phyloP scores from a whole-genome alignment of 805 yeast species.

The Teunomyces lycoperdinae region DNA sequence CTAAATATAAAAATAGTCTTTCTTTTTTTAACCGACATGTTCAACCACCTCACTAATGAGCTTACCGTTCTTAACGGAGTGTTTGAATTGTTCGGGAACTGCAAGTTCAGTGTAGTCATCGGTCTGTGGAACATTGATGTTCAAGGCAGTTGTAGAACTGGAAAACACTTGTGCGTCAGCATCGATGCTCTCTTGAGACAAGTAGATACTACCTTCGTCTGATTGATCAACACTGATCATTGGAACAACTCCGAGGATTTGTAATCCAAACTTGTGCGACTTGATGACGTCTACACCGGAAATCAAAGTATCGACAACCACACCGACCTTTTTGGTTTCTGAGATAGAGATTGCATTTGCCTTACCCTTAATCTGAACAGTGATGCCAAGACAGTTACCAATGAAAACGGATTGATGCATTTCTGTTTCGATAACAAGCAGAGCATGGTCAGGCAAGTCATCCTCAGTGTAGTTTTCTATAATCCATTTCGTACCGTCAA shows the following conservation, averaged over 20 bases:
- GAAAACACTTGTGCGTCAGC: slow-evolving; percentile 70
- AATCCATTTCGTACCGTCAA: slow-evolving; percentile 83
- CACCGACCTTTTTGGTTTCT: slow-evolving; percentile 66
- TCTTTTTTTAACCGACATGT: slow-evolving; percentile 58
- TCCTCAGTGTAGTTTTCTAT: slow-evolving; percentile 70
- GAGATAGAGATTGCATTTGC: slow-evolving; percentile 83
- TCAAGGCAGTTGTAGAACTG: slow-evolving; percentile 79
- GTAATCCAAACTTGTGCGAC: slow-evolving; percentile 76
- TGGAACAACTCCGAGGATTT: slow-evolving; percentile 78
- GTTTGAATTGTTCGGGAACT: slow-evolving; percentile 89
- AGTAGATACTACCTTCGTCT: slow-evolving; percentile 79
- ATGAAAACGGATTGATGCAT: slow-evolving; percentile 87
- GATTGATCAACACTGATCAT: slow-evolving; percentile 85
- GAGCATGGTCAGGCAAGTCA: slow-evolving; percentile 45
- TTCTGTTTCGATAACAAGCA: slow-evolving; percentile 70
- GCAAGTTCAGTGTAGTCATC: slow-evolving; percentile 78
- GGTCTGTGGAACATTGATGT: slow-evolving; percentile 74
- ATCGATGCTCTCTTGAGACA: slow-evolving; percentile 66
- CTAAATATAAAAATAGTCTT: not conserved
- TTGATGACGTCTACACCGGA: slow-evolving; percentile 88
- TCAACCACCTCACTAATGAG: slow-evolving; percentile 72
- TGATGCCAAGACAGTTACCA: slow-evolving; percentile 70
- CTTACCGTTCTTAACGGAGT: slow-evolving; percentile 59
- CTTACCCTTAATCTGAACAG: slow-evolving; percentile 85
- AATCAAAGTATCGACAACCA: slow-evolving; percentile 80